phyloP scores from a whole-genome alignment of 2,329 filamentous ascomycete species.

The Fusarium concolor region DNA sequence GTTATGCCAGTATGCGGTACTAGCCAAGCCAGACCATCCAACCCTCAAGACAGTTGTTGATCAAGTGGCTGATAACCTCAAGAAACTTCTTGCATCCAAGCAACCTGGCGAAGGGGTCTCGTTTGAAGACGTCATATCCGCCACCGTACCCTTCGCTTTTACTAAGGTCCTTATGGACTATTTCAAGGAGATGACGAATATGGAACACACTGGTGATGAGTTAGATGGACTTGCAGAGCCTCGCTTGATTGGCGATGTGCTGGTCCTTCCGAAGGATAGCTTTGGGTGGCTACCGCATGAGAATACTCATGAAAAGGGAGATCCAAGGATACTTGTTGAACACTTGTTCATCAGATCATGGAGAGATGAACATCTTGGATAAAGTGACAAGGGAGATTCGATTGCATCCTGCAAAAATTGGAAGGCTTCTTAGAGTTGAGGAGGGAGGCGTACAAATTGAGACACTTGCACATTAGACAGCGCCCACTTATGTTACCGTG shows the following conservation, averaged over 20 bases:
- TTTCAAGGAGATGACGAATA: constrained; percentile 42
- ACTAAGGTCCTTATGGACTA: constrained; percentile 49
- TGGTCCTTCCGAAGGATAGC: constrained; percentile 49
- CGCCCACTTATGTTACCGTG: not conserved
- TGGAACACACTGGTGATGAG: constrained; percentile 47
- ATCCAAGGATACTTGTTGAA: constrained; percentile 33
- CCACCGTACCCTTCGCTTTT: constrained; percentile 49
- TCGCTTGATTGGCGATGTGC: constrained; percentile 49
- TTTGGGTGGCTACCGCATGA: constrained; percentile 41
- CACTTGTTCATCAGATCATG: constrained; percentile 40
- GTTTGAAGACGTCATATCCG: constrained; percentile 50
- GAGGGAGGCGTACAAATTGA: not conserved
- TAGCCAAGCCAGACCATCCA: constrained; percentile 78
- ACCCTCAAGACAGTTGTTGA: constrained; percentile 74
- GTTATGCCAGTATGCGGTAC: constrained; percentile 81
- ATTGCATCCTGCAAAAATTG: not conserved
- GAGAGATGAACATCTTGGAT: constrained; percentile 32
- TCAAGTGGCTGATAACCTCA: constrained; percentile 63
- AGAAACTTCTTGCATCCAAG: constrained; percentile 36
- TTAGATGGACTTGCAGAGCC: constrained; percentile 46
- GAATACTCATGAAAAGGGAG: constrained; percentile 32
- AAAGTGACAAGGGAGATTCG: not conserved
- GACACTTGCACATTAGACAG: not conserved
- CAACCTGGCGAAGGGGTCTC: constrained; percentile 22
- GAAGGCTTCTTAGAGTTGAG: not conserved